These are phyloP conservation scores for Fusarium humuli DNA, from an alignment of 2,329 filamentous ascomycete genomes.

Conservation along the genomic window DNA sequence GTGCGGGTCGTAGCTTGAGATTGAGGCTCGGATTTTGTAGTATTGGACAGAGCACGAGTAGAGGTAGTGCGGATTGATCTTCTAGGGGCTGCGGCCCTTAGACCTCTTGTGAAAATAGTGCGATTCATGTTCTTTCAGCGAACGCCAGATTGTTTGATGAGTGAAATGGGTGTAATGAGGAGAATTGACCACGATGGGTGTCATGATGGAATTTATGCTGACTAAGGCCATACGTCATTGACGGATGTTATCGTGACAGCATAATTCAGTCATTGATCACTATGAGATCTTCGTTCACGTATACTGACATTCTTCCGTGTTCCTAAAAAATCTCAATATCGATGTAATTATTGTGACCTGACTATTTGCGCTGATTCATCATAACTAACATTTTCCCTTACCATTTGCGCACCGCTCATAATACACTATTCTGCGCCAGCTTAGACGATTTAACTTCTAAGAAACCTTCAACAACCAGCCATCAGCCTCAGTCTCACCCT, in stretches of 20 bases:
- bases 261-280: not conserved
- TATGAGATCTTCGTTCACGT: not conserved
- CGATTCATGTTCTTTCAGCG: constrained; percentile 8
- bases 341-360: too few relatives aligned
- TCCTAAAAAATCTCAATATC: too few relatives aligned
- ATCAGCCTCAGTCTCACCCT: constrained; percentile 39
- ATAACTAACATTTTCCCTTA: too few relatives aligned
- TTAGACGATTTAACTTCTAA: not conserved
- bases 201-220: not conserved
- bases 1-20: not conserved
- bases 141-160: accelerated
- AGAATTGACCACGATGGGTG: not conserved
- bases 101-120: accelerated
- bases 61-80: not conserved
- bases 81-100: accelerated
- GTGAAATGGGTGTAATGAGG: not conserved
- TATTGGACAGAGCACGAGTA: accelerated
- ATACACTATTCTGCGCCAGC: not conserved
- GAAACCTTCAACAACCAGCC: constrained; percentile 37
- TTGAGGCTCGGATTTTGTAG: accelerated
- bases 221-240: constrained; percentile 30
- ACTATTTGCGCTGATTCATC: not conserved
- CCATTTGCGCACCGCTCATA: too few relatives aligned
- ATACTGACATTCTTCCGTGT: too few relatives aligned
- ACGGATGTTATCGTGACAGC: not conserved